Percentiles rank a stretch among this genome's conserved stretches.
phyloP scores from a whole-genome alignment of 306 rosid genomes.

The Ceratonia siliqua region DNA sequence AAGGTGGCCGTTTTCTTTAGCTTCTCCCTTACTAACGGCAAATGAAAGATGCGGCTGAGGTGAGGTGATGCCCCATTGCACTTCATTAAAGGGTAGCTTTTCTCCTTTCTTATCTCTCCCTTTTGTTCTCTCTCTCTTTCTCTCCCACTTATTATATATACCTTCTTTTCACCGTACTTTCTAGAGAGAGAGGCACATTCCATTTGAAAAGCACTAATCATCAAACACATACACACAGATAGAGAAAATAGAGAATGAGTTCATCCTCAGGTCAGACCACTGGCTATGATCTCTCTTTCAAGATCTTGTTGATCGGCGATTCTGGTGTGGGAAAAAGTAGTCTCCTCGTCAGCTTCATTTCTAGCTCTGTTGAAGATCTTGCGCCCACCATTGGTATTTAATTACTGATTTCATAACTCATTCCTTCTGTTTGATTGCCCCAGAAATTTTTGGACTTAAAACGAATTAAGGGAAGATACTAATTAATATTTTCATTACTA shows the following conservation, averaged over 20 bases:
- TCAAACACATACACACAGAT: conserved; percentile 35
- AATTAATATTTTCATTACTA: background rate
- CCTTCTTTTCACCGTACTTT: conserved; percentile 43
- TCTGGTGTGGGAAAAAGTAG: conserved; percentile 97
- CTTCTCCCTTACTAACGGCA: conserved; percentile 33
- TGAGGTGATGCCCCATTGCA: conserved; percentile 31
- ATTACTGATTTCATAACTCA: background rate
- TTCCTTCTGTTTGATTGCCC: conserved; percentile 23
- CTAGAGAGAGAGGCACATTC: conserved; percentile 31
- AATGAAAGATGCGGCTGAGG: conserved; percentile 33
- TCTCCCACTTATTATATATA: background rate
- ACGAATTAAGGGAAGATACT: background rate
- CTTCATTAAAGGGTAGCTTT: conserved; percentile 29
- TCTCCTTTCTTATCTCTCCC: conserved; percentile 13
- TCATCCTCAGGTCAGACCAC: conserved; percentile 81
- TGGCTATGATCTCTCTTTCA: conserved; percentile 86
- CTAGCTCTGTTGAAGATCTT: conserved; percentile 55
- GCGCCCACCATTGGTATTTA: conserved; percentile 85
- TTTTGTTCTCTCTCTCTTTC: conserved; percentile 1
- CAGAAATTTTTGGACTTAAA: background rate
- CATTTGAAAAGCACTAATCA: conserved; percentile 36
- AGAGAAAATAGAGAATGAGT: conserved; percentile 52
- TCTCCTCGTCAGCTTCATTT: conserved; percentile 84
- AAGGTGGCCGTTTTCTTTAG: conserved; percentile 64
- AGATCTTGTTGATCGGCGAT: conserved; percentile 96